These are phyloP conservation scores for Colletotrichum filicis DNA, from an alignment of 2,329 filamentous ascomycete species.

Conservation along the genomic window DNA sequence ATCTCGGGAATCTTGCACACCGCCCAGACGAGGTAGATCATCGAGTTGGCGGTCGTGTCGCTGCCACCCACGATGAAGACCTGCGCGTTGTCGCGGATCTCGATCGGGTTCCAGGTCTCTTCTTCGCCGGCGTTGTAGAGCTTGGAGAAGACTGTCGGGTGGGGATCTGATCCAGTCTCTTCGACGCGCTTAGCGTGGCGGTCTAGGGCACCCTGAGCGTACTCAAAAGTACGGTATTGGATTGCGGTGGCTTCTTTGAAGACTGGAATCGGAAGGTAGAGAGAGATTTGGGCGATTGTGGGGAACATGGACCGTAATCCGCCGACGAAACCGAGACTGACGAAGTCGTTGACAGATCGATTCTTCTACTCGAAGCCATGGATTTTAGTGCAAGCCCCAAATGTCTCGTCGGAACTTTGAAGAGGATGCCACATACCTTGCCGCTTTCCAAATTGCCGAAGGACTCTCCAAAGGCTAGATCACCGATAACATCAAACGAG, in stretches of 20 bases:
- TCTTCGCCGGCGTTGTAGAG: slow-evolving; percentile 25
- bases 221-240: slow-evolving; percentile 22
- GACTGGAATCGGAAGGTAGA: slow-evolving; percentile 25
- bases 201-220: slow-evolving; percentile 19
- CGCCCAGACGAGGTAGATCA: slow-evolving; percentile 60
- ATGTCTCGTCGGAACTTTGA: not conserved
- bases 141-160: slow-evolving; percentile 27
- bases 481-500: slow-evolving; percentile 48
- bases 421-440: slow-evolving; percentile 42
- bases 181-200: slow-evolving; percentile 27
- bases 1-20: slow-evolving; percentile 46
- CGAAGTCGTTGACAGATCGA: slow-evolving; percentile 26
- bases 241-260: slow-evolving; percentile 17
- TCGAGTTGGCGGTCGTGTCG: slow-evolving; percentile 61
- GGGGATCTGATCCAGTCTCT: not conserved
- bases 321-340: slow-evolving; percentile 23
- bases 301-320: slow-evolving; percentile 28
- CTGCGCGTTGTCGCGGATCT: slow-evolving; percentile 31
- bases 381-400: not conserved
- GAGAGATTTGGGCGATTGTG: not conserved
- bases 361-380: not conserved
- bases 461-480: slow-evolving; percentile 43
- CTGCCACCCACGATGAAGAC: slow-evolving; percentile 61
- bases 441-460: slow-evolving; percentile 41
- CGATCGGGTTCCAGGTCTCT: slow-evolving; percentile 15